Evolutionary conservation across 345 rosid species (phyloP), one percentile per base, ranked within the genome.

Genomic region (Nasturtium officinale): DNA sequence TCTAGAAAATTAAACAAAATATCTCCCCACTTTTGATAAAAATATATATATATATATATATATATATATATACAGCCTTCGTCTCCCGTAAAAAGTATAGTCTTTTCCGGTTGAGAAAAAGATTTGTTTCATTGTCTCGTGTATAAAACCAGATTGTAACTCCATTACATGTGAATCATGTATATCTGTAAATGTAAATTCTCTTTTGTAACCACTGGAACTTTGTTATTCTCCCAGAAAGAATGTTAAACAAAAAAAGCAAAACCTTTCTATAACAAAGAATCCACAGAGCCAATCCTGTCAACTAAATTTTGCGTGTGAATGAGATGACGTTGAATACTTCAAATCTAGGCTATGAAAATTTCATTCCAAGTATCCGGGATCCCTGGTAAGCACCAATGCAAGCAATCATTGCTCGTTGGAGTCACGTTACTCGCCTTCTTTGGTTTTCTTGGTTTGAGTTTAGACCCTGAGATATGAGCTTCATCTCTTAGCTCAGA

Each of bases 301-400:
- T 67, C 23, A 73, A 33, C 71, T 46, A 56, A 32, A 55, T 28
- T 63, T 45, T 23, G 57, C 12, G 57, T 16, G 11, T 17, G 25
- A 47, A 45, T 62, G 17, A 15, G 35, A 37, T 53, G 61, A 20
- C 20, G 51, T 50, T 17, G 30, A 18, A 3, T 33, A 38, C 10
- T 42, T 82, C 80, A 87, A 71, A 87, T 43, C 76, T 87, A 89
- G 11, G 88, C 87, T 6, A 77, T 73, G 43, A 90, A 85, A 38
- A 90, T 75, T 65, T 87, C 92, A 72, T 89, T 90, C 97, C 97
- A 90, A 5, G 89, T 82, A 62, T 90, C 97, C 0, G 97, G 97
- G 57, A 90, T 64, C 65, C 97, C 97, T 0, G 96, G 98, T 50
- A 93, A 79, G 85, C 97, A 93, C 97, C 98, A 93, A 72, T 93